Evolutionary conservation across 257 asterid species (phyloP), one percentile per base, ranked within the genome.

Genomic region (Solanum appendiculatum): DNA sequence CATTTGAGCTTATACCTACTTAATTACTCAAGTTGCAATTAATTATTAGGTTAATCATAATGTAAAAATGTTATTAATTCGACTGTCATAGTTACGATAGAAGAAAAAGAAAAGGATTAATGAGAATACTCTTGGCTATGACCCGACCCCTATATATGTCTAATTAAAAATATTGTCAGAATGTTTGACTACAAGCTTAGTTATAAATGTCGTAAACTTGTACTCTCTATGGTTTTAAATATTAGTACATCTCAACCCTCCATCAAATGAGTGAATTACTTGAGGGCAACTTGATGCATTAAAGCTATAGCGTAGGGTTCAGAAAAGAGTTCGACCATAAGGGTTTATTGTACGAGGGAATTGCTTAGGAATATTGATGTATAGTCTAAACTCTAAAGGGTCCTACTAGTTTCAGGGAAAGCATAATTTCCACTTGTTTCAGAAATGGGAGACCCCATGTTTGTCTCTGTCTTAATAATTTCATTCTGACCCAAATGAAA

Each of bases 301-400:
- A 54, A 56, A 56, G 1, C 5, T 3, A 9, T 56, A 56, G n/a
- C n/a, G n/a, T 56, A 20, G 0, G 2, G 6, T 56, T 56, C 5
- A 1, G 0, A 56, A 20, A 54, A 56, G 0, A 3, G 3, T 54
- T 0, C 3, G 7, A 54, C 1, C 0, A 18, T 3, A 20, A 54
- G 0, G 12, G 0, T 56, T 1, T 56, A 56, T 20, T 20, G 64
- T 56, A 56, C 25, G 4, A 54, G n/a, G n/a, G 5, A 56, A 56
- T 20, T 20, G 25, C 25, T 18, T 54, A 20, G 20, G 64, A 20
- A 56, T 56, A 56, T 20, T 34, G 44, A 72, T 34, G 3, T 4
- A 72, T 18, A 72, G 46, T 20, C 16, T 34, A 27, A 34, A 9
- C 46, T 20, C 1, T 34, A 33, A 70, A 9, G 44, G 27, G 80